Evolutionary conservation across 768 basidiomycete genomes (phyloP), one percentile per base, ranked within the genome.

Genomic region (Termitomyces sp.): DNA sequence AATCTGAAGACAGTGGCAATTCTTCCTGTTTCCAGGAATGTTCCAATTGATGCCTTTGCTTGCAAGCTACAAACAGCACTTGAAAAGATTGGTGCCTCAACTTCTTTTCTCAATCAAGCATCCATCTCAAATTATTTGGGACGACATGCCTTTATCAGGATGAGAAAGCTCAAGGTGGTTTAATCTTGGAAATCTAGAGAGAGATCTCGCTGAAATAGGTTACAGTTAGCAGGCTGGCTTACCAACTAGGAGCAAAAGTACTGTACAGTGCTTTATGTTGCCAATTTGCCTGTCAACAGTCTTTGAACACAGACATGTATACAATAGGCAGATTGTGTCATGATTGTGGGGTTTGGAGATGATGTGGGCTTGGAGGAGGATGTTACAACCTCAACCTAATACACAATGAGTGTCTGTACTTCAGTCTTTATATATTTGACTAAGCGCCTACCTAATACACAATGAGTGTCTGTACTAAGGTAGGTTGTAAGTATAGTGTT

Each of bases 281-380:
- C 92, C 7, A 94, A 99, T 72, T 94, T 96, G 0, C 87, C 95
- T 0, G 94, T 96, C 36, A 91, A 85, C 57, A 95, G 92, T 58
- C 89, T 93, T 20, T 99, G 97, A 97, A 98, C 96, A 32, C 90
- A 98, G 72, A 98, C 94, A 0, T 98, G 95, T 69, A 95, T 99
- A 61, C 84, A 94, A 26, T 96, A 98, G 85, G 94, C 94, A 16
- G 94, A 98, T 73, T 95, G 85, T 67, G 90, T 97, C 38, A 86
- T 97, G 85, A 84, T 95, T 20, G 88, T 96, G 54, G 94, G 92
- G 8, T 89, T 95, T 83, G 95, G 92, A 3, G 94, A 97, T 58
- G 94, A 93, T 67, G 88, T 94, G 14, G 81, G 81, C 20, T 76
- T 94, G 6, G 97, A 97, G 13, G 97, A 99, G 73, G 98, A 94